Conservation (phyloP, 495 filamentous ascomycete genomes). For the Cryomyces minteri region DNA sequence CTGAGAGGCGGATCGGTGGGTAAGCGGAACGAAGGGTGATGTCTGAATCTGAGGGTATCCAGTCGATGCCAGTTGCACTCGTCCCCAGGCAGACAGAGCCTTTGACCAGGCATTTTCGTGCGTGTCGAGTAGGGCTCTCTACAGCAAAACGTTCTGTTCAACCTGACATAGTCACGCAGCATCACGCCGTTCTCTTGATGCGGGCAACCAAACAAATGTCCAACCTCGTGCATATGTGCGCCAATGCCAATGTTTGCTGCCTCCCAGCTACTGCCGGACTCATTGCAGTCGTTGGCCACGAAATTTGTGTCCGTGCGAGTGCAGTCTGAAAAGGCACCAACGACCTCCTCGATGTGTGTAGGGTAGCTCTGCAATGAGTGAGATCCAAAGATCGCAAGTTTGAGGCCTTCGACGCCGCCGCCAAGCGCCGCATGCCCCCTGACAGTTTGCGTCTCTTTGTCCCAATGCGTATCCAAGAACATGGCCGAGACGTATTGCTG, state of each 20-base stretch:
- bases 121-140: constrained; percentile 69
- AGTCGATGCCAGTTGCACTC: constrained; percentile 82
- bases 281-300: constrained; percentile 68
- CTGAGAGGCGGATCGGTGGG: constrained; percentile 51
- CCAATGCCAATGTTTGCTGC: constrained; percentile 82
- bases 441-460: constrained; percentile 45
- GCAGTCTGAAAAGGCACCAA: constrained; percentile 72
- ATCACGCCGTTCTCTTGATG: constrained; percentile 79
- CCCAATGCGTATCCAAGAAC: constrained; percentile 77
- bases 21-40: constrained; percentile 77
- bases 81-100: constrained; percentile 50
- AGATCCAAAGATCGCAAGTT: constrained; percentile 78
- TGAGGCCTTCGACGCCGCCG: constrained; percentile 46
- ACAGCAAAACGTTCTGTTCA: constrained; percentile 67
- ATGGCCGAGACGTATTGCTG: constrained; percentile 72
- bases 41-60: constrained; percentile 72
- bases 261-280: constrained; percentile 80
- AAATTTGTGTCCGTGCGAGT: constrained; percentile 66
- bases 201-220: constrained; percentile 74
- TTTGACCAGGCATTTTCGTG: constrained; percentile 59
- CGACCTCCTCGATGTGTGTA: constrained; percentile 64
- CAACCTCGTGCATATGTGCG: constrained; percentile 75
- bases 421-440: constrained; percentile 69
- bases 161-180: constrained; percentile 63
- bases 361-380: constrained; percentile 81